Conservation (phyloP, 331 rosid species). For the Acacia concinna region DNA sequence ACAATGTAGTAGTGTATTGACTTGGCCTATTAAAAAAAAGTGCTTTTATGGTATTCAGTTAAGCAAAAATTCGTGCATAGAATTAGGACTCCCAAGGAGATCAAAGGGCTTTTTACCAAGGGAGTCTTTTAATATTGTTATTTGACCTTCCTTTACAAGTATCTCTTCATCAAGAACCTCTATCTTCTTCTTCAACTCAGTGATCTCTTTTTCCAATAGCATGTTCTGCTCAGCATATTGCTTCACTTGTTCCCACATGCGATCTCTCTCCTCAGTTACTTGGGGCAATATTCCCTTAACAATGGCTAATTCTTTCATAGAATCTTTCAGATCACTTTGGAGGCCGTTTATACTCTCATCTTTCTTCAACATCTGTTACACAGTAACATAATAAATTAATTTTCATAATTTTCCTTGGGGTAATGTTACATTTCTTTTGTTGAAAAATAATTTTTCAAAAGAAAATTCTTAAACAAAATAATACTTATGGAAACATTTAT, state of each 20-base stretch:
- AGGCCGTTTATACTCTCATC: conserved; percentile 62
- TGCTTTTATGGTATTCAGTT: conserved; percentile 34
- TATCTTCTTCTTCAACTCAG: conserved; percentile 54
- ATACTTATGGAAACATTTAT: not conserved
- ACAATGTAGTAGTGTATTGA: conserved; percentile 42
- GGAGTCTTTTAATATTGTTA: conserved; percentile 79
- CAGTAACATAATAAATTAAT: not conserved
- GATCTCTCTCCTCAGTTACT: conserved; percentile 75
- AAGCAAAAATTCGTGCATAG: conserved; percentile 56
- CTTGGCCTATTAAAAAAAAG: conserved; percentile 1
- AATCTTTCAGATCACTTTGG: conserved; percentile 59
- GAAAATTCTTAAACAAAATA: not conserved
- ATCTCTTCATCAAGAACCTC: conserved; percentile 74
- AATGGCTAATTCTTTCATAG: conserved; percentile 56
- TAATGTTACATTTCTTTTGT: not conserved
- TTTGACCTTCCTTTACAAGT: conserved; percentile 89
- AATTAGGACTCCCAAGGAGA: conserved; percentile 65
- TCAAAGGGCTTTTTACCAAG: conserved; percentile 58
- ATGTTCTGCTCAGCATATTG: conserved; percentile 74
- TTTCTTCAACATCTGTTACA: conserved; percentile 68
- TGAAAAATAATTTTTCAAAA: not conserved
- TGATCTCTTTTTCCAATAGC: conserved; percentile 64
- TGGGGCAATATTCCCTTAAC: conserved; percentile 60
- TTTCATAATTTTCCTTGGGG: not conserved
- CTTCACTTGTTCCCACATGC: conserved; percentile 79